phyloP scores from a whole-genome alignment of 768 basidiomycete species.

The Russula griseocarnosa region DNA sequence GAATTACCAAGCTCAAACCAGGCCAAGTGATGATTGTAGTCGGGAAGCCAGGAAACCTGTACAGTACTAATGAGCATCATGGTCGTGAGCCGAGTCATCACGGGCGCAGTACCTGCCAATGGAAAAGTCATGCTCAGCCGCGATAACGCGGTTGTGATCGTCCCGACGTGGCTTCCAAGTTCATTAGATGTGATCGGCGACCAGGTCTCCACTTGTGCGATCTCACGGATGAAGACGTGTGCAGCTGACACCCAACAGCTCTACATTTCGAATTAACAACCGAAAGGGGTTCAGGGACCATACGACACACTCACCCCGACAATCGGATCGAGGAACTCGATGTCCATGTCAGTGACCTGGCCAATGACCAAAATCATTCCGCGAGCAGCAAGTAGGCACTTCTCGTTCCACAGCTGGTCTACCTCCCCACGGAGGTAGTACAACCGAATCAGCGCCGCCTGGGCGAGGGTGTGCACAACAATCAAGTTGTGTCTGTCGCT shows the following conservation, averaged over 20 bases:
- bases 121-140: conserved; percentile 59
- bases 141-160: conserved; percentile 61
- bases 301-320: conserved; percentile 52
- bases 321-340: conserved; percentile 71
- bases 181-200: conserved; percentile 57
- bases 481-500: conserved; percentile 60
- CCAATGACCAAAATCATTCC: conserved; percentile 57
- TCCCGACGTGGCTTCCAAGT: conserved; percentile 56
- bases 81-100: neutral
- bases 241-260: conserved; percentile 70
- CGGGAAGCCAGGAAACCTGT: conserved; percentile 22
- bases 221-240: conserved; percentile 62
- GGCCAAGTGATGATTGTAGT: conserved; percentile 22
- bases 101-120: conserved; percentile 41
- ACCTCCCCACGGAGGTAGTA: conserved; percentile 46
- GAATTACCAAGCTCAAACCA: conserved; percentile 16
- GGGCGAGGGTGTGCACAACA: conserved; percentile 59
- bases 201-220: conserved; percentile 57
- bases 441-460: conserved; percentile 62
- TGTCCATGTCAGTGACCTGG: conserved; percentile 60
- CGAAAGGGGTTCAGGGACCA: neutral
- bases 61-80: neutral
- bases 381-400: conserved; percentile 61
- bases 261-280: conserved; percentile 36
- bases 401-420: conserved; percentile 58